Base-by-base conservation (phyloP, 305 asterid species). In the Fraxinus floribunda region DNA sequence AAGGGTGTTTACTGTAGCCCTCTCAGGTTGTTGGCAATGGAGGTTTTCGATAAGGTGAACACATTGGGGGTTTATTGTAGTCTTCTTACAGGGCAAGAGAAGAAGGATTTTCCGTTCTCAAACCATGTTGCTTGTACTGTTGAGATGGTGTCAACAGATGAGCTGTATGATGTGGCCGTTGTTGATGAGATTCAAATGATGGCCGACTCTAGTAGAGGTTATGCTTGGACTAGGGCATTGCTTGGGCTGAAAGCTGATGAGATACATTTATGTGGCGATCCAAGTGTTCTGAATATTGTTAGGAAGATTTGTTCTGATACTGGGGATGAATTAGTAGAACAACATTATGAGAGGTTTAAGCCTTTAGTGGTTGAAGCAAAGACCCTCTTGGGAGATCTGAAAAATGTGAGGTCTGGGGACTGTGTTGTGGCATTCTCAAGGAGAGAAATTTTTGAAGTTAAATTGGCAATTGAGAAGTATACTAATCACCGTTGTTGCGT, bases 381-480 rank as follows among this genome's bases (percentile, higher is more conserved):
- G 87, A 94, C 98, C 70, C 92, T 95, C 57, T 78, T 91, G 80
- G 98, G 97, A 60, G 98, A 94, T 83, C 81, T 95, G 81, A 92
- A 90, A 83, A 92, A 90, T 46, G 99, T 95, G 85, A 92, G 82
- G 76, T 86, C 97, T 0, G 99, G 99, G 68, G 99, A 95, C 82
- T 95, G 99, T 86, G 85, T 95, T 68, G 99, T 95, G 86, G 97
- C 99, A 3, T 95, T 95, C 87, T 94, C 99, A 16, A 89, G 99
- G 84, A 92, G 93, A 76, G 99, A 95, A 78, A 95, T 95, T 73
- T 95, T 95, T 79, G 98, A 95, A 87, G 97, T 92, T 44, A 95
- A 94, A 84, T 76, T 95, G 85, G 95, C 92, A 16, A 92, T 95
- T 83, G 98, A 95, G 89, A 95, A 94, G 88, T 52, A 64, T 75